Evolutionary conservation across 2,329 filamentous ascomycete genomes (phyloP).

Genomic region (Monosporascus sp.): DNA sequence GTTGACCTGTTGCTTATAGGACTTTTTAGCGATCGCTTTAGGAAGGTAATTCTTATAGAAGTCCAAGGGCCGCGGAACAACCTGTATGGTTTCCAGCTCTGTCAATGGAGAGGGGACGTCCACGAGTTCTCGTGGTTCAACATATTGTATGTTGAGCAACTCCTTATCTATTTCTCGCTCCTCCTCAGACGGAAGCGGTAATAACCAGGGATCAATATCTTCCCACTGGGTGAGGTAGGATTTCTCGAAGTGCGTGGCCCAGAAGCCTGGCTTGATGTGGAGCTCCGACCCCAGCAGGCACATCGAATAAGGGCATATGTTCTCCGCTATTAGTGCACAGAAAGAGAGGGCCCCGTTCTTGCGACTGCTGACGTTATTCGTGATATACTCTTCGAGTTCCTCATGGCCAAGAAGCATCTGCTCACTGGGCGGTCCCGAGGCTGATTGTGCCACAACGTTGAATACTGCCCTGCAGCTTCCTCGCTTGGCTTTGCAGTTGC

Average conservation of each 20-base stretch:
- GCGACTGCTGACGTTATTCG: background rate
- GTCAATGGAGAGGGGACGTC: background rate
- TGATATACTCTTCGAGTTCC: background rate
- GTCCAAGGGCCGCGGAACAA: background rate
- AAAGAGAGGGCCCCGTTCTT: background rate
- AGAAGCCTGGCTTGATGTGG: background rate
- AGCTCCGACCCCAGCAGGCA: conserved; percentile 1
- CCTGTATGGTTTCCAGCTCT: background rate
- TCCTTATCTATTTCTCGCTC: background rate
- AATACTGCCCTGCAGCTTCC: background rate
- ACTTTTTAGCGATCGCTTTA: background rate
- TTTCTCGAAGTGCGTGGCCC: conserved; percentile 5
- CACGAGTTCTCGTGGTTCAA: background rate
- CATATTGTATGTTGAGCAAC: conserved; percentile 1
- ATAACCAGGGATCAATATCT: conserved; percentile 1
- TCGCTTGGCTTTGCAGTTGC: background rate
- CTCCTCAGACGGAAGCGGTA: background rate
- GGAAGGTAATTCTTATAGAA: background rate
- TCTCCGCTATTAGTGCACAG: background rate
- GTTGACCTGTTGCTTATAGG: background rate
- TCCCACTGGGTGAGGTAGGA: conserved; percentile 1
- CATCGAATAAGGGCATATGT: conserved; percentile 3
- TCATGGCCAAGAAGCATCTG: background rate
- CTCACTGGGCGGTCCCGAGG: background rate
- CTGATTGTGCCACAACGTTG: background rate